A percentile compares a stretch with the other conserved stretches of the same genome.
Conservation (phyloP, 106 monocot species). For the Triglochin maritima region DNA sequence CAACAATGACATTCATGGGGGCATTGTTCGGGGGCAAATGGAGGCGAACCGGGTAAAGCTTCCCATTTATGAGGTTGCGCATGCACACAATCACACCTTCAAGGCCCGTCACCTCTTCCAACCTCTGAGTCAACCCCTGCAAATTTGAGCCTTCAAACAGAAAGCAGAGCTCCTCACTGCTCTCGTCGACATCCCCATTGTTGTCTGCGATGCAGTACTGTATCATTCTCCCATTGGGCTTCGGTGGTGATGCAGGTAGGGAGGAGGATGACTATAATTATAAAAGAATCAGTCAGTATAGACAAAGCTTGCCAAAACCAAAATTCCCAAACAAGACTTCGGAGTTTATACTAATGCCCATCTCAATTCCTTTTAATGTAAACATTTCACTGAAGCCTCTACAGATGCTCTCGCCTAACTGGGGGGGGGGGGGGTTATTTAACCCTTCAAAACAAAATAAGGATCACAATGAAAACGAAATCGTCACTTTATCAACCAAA, state of each 20-base stretch:
- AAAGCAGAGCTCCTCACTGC: constrained; percentile 12
- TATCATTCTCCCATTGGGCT: constrained; percentile 33
- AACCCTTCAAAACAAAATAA: too few relatives aligned
- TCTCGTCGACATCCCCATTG: constrained; percentile 38
- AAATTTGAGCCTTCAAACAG: constrained; percentile 53
- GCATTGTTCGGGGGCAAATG: constrained; percentile 64
- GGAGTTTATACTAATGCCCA: too few relatives aligned
- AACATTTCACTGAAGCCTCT: too few relatives aligned
- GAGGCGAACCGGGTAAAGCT: constrained; percentile 47
- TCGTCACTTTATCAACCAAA: too few relatives aligned
- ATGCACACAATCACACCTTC: constrained; percentile 59
- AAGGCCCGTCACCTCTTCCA: constrained; percentile 45
- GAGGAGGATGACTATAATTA: background rate
- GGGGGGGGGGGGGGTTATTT: too few relatives aligned
- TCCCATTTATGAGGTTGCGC: constrained; percentile 31
- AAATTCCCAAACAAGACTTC: background rate
- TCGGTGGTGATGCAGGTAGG: constrained; percentile 10
- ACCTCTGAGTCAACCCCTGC: constrained; percentile 36
- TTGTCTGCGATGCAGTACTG: constrained; percentile 48
- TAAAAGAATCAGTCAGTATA: background rate
- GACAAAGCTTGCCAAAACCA: background rate
- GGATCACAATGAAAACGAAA: too few relatives aligned
- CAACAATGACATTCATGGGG: constrained; percentile 55
- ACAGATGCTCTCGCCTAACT: too few relatives aligned
- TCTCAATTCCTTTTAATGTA: too few relatives aligned